Evolutionary conservation across 495 filamentous ascomycete genomes (phyloP), one percentile per base, ranked within the genome.

Genomic region (Emericellopsis terricola): DNA sequence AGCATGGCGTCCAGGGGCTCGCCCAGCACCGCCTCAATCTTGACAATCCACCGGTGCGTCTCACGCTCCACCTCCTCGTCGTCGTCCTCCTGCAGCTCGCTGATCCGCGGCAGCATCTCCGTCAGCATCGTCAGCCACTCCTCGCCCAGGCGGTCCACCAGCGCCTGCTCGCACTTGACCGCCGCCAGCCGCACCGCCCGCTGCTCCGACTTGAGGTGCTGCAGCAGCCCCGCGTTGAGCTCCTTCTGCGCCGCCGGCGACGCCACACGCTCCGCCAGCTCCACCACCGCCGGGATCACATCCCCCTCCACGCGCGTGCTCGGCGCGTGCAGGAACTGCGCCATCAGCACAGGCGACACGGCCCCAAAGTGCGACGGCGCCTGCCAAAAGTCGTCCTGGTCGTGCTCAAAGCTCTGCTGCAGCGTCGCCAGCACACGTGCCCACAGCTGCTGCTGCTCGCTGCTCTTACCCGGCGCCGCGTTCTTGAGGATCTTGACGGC

Each of bases 21-120:
- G 7, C 89, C 89, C 29, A 94, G 54, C 19, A 86, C 76, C 33
- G 64, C 68, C 55, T 96, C 89, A 45, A 97, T 86, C 52, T 64
- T 68, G 53, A 75, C 71, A 40, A 94, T 81, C 83, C 87, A 89
- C 37, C 71, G 67, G 48, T 78, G 63, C 7, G 81, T 81, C 60
- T 94, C 87, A 43, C 73, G 59, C 63, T 94, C 89, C 26, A 97
- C 86, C 16, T 53, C 60, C 55, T 94, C 87, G 41, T 94, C 83
- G 41, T 93, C 89, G 52, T 97, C 89, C 52, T 97, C 91, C 61
- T 89, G 78, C 41, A 91, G 47, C 55, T 97, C 89, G 40, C 78
- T 86, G 33, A 97, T 89, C 36, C 81, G 79, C 20, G 89, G 89
- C 43, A 96, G 58, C 74, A 94, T 93, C 65, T 97, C 87, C 0